Base-by-base conservation (phyloP, 2,329 filamentous ascomycete genomes). In the Sporothrix variecibatus region DNA sequence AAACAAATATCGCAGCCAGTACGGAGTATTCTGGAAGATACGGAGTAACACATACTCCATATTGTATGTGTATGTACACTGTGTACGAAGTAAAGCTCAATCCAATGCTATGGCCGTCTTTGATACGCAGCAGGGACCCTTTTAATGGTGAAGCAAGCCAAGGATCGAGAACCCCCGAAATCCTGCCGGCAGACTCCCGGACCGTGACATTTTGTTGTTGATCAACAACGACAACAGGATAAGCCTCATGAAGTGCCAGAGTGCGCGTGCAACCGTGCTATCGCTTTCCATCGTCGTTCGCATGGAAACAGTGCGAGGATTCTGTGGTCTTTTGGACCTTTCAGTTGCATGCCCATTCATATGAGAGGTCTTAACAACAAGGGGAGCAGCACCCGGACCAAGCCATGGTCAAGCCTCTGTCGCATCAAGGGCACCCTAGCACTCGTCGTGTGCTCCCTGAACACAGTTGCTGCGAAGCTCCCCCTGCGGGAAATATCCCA, bases 351-450 rank as follows among this genome's bases (percentile, higher is more conserved):
- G 7, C 31, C 51, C 34, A 28, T 28, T 34, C 26, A 69, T 23
- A 69, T 6, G 26, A 26, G 15, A 34, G 3, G 28, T 56, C 15
- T 40, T 43, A 40, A 46, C 20, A n/a, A 20, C n/a, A 38, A 43
- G 51, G 68, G 8, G 20, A 2, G 31, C 31, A 9, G 46, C 46
- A 31, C 67, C 20, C 20, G 9, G 31, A 26, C 46, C 49, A 70
- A 17, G 43, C 43, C 65, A 23, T 60, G 56, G 56, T 49, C 64
- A 46, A 31, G 65, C 65, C 67, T 38, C 67, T 38, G 67, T 38
- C 46, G 28, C 67, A 56, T 70, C 46, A 56, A 56, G 28, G 17
- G 28, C 46, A 68, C 40, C 40, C 64, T 51, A 43, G 34, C 34
- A 23, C n/a, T 40, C n/a, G 15, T 26, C 9, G 20, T 26, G 62